These are phyloP conservation scores for Datura wrightii DNA, from an alignment of 257 asterid species.

Conservation along the genomic window DNA sequence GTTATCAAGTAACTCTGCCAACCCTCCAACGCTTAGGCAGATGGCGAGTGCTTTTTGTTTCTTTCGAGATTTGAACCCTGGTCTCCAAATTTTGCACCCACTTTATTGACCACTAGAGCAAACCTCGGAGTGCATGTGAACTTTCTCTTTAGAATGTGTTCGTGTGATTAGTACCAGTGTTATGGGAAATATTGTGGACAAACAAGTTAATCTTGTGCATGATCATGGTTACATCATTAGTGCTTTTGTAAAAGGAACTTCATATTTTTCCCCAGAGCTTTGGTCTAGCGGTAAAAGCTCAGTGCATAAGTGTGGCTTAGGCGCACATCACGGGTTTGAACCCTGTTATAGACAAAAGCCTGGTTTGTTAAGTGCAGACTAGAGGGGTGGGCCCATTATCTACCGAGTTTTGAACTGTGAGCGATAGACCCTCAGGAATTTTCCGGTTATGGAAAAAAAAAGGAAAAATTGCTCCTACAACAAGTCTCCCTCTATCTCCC, in stretches of 20 bases:
- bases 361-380: not conserved
- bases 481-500: not conserved
- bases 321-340: not conserved
- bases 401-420: not conserved
- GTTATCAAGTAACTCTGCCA: not conserved
- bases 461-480: not conserved
- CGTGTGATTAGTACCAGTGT: not conserved
- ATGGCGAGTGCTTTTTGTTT: not conserved
- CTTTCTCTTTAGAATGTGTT: not conserved
- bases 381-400: not conserved
- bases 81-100: not conserved
- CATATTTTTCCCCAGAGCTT: not conserved
- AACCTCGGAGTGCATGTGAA: not conserved
- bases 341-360: not conserved
- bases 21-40: not conserved
- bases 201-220: not conserved
- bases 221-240: conserved; percentile 4
- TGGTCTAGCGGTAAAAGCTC: not conserved
- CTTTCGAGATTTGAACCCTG: not conserved
- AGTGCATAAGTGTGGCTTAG: not conserved
- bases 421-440: not conserved
- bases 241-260: not conserved
- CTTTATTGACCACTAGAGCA: not conserved
- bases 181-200: not conserved
- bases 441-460: not conserved